Percentiles rank a stretch among this genome's conserved stretches.
phyloP scores from a whole-genome alignment of 1,284 basidiomycete genomes.

The Filobasidium uniguttulatum region DNA sequence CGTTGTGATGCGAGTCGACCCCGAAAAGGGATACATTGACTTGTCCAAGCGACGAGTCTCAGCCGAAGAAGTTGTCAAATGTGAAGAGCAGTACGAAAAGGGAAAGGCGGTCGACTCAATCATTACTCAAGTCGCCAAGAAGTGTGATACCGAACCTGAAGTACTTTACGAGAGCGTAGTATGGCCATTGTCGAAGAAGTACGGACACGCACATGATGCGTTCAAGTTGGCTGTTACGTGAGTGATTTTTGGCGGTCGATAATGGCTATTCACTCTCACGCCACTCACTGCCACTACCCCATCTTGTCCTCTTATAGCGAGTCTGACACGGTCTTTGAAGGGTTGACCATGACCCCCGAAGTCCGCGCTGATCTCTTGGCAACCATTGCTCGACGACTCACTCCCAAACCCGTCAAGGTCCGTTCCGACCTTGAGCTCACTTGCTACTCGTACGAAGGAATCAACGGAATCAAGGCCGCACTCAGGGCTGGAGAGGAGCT shows the following conservation, averaged over 20 bases:
- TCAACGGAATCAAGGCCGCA: conserved; percentile 91
- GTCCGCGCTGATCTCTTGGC: conserved; percentile 57
- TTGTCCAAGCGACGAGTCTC: conserved; percentile 98
- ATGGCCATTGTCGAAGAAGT: conserved; percentile 86
- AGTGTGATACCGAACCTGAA: conserved; percentile 45
- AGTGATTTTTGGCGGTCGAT: conserved; percentile 30
- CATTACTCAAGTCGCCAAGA: conserved; percentile 84
- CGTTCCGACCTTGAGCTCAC: conserved; percentile 96
- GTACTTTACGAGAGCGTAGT: conserved; percentile 77
- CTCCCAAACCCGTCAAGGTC: conserved; percentile 96
- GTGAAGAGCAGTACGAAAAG: conserved; percentile 97
- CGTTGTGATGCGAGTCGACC: conserved; percentile 94
- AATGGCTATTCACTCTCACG: background rate
- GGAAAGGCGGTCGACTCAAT: conserved; percentile 90
- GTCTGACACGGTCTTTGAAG: conserved; percentile 67
- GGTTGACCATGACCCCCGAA: conserved; percentile 47
- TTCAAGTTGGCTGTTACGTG: conserved; percentile 92
- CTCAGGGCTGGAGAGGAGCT: conserved; percentile 73
- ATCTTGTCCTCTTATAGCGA: conserved; percentile 46
- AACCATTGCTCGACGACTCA: conserved; percentile 87
- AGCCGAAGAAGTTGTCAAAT: conserved; percentile 94
- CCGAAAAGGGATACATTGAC: conserved; percentile 99
- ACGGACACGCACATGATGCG: conserved; percentile 92
- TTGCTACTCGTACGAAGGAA: conserved; percentile 93
- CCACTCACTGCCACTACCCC: background rate